Evolutionary conservation across 352 stramenopile genomes (phyloP), one percentile per base, ranked within the genome.

Genomic region (Globisporangium yorkense): DNA sequence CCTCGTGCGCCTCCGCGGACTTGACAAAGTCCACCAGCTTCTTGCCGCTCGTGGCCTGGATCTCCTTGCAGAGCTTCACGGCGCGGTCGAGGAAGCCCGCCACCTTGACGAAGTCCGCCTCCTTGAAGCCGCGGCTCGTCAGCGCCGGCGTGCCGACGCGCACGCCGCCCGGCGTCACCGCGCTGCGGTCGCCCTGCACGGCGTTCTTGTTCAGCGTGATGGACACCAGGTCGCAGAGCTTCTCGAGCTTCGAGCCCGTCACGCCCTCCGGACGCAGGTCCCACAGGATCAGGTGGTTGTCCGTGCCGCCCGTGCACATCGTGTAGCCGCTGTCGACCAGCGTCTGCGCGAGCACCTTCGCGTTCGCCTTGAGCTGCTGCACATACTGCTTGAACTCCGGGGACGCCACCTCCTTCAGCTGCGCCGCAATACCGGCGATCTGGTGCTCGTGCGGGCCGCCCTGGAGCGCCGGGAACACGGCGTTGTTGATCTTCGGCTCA

Each of bases 121-220:
- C 96, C 65, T 95, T 96, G 63, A 99, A 96, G 59, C 97, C 97
- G 63, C 97, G 88, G 47, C 95, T 99, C 37, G 97, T 99, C 43
- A 99, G 69, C 18, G 97, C 97, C 33, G 96, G 96, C 53, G 97
- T 96, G 39, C 97, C 97, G 43, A 99, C 74, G 60, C 97, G 89
- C 24, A 99, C 95, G 59, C 97, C 97, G 47, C 97, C 97, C 5
- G 84, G 84, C 51, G 96, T 98, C 33, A 99, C 67, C 37, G 97
- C 96, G 31, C 90, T 98, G 56, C 92, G 82, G 80, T 99, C 96
- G 47, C 97, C 97, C 41, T 97, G 80, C 21, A 99, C 91, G 20
- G 96, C 96, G 77, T 99, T 99, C 84, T 99, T 99, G 84, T 99
- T 99, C 2, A 99, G 82, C 50, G 97, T 99, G 66, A 99, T 99